Percentiles rank a stretch among this genome's conserved stretches.
These are phyloP conservation scores for Lathyrus tuberosus DNA, from an alignment of 306 rosid species.

Conservation along the genomic window DNA sequence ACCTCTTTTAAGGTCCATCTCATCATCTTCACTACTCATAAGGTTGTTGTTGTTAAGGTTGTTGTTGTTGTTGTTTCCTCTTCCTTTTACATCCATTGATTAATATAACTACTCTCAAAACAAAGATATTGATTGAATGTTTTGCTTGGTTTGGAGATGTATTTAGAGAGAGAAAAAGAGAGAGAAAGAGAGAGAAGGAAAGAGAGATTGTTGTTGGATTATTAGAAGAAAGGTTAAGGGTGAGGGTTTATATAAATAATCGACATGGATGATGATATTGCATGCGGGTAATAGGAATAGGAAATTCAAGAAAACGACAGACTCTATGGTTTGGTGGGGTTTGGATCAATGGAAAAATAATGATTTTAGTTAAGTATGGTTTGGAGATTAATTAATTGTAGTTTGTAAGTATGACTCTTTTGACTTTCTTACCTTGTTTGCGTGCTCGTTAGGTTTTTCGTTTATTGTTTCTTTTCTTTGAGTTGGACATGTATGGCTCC, in stretches of 20 bases:
- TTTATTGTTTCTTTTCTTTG: not conserved
- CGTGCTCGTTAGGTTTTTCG: not conserved
- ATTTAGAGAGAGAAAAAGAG: constrained; percentile 5
- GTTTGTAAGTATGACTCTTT: constrained; percentile 20
- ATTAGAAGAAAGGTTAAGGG: constrained; percentile 45
- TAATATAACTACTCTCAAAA: not conserved
- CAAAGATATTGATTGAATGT: constrained; percentile 1
- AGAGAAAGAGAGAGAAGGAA: constrained; percentile 13
- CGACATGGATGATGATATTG: not conserved
- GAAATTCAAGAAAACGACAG: constrained; percentile 20
- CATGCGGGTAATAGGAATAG: constrained; percentile 8
- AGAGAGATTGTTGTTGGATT: constrained; percentile 34
- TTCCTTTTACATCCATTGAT: constrained; percentile 60
- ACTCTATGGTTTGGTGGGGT: constrained; percentile 2
- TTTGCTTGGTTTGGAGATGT: constrained; percentile 4
- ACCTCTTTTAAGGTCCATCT: constrained; percentile 76
- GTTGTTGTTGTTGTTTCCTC: not conserved
- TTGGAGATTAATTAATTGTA: not conserved
- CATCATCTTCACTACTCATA: constrained; percentile 19
- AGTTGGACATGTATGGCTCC: not conserved
- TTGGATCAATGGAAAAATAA: constrained; percentile 14
- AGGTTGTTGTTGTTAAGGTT: not conserved
- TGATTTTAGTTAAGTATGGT: not conserved
- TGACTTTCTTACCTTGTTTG: constrained; percentile 29
- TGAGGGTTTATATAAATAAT: constrained; percentile 68